phyloP scores from a whole-genome alignment of 768 basidiomycete species.

The Psilocybe cyanescens region DNA sequence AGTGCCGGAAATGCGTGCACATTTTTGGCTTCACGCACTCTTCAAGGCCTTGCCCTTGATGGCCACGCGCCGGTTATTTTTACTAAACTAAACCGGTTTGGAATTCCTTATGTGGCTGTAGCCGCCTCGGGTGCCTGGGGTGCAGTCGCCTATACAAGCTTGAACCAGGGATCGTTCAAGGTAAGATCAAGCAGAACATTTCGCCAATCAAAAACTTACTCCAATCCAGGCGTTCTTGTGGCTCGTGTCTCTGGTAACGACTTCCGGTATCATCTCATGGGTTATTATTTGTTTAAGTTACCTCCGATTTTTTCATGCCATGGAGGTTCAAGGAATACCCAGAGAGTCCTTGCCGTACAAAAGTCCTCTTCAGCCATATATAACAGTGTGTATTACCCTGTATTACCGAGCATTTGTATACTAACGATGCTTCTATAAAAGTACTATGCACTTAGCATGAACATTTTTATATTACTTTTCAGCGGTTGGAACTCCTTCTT shows the following conservation, averaged over 20 bases:
- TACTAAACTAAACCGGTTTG: conserved; percentile 31
- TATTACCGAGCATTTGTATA: not conserved
- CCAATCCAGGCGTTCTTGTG: conserved; percentile 28
- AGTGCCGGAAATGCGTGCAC: conserved; percentile 61
- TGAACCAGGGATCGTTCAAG: conserved; percentile 30
- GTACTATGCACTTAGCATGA: conserved; percentile 33
- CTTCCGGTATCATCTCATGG: conserved; percentile 35
- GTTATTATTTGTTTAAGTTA: conserved; percentile 32
- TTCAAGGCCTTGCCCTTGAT: conserved; percentile 43
- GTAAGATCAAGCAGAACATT: conserved; percentile 2
- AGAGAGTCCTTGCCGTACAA: conserved; percentile 36
- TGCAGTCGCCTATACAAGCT: conserved; percentile 28
- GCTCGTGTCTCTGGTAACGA: conserved; percentile 33
- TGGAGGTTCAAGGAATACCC: conserved; percentile 33
- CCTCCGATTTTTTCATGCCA: conserved; percentile 32
- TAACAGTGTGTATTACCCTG: conserved; percentile 30
- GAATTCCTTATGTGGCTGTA: conserved; percentile 33
- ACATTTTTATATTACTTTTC: conserved; percentile 29
- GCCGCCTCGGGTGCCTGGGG: conserved; percentile 29
- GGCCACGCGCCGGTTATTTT: conserved; percentile 40
- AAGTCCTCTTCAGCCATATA: conserved; percentile 51
- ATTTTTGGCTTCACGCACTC: conserved; percentile 44
- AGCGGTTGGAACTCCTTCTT: conserved; percentile 34
- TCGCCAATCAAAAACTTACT: not conserved
- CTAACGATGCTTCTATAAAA: conserved; percentile 2